Evolutionary conservation across 371 early-diverging fungal genomes (phyloP), one percentile per base, ranked within the genome.

Genomic region (Lichtheimia ornata): DNA sequence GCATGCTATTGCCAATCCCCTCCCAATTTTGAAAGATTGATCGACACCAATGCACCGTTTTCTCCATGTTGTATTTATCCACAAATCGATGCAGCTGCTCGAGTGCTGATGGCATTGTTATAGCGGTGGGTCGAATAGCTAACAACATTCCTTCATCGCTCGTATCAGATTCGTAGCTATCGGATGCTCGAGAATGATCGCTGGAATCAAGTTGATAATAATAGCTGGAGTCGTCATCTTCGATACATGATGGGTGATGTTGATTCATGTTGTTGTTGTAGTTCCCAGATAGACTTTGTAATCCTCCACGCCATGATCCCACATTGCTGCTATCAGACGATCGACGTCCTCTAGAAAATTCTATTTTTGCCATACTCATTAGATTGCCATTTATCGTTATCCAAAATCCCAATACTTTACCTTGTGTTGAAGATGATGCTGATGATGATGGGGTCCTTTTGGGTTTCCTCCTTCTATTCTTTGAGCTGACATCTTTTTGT

Each of bases 1-100:
- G 44, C 43, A 77, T 73, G 43, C 79, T 79, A 40, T 72, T 69
- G 45, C 79, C 76, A 20, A 79, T 63, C 0, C 76, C 79, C 49
- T 79, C 79, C 79, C 79, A 79, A n/a, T 66, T 76, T 52, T 79
- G 76, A 40, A 79, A 79, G 5, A 73, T 55, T 1, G 70, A 66
- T 44, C 77, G 64, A 54, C 65, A 72, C 77, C 77, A 77, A 9
- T 44, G 65, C 5, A 60, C 50, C 40, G 66, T 57, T 20, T 66
- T 40, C 27, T 57, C 50, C 3, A 25, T 28, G 30, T 58, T 28
- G 2, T 49, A 40, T 7, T 13, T 14, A 6, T 35, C 17, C 13
- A 61, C 24, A 5, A 53, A 54, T 17, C 24, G 55, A 17, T 71
- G 50, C 27, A 76, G 28, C 27, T 70, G 57, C 41, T 66, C 65